Evolutionary conservation across 768 basidiomycete genomes (phyloP), one percentile per base, ranked within the genome.

Genomic region (Leucosporidium scottii): DNA sequence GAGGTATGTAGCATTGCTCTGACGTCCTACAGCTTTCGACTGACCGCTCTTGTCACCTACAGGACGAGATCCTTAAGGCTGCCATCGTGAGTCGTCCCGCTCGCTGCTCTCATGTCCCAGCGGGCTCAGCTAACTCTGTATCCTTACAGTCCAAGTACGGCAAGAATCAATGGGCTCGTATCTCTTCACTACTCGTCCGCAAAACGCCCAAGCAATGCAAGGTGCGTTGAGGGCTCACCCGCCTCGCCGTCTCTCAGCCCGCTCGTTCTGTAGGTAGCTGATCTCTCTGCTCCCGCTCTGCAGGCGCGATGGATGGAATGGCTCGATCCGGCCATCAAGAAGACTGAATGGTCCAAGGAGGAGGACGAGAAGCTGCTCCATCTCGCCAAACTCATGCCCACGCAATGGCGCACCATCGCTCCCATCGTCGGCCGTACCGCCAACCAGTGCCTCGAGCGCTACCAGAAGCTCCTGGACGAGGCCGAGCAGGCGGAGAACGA

Each of bases 171-270:
- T 94, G 92, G 93, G 94, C 94, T 31, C 92, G 94, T 75, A 98
- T 99, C 77, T 96, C 93, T 17, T 98, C 94, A 39, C 83, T 99
- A 36, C 85, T 99, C 61, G 96, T 98, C 47, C 86, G 96, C 72
- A 99, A 99, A 80, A 99, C 96, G 2, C 93, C 96, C 17, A 99
- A 99, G 78, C 96, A 99, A 81, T 99, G 96, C 82, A 99, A 99
- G 79, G 81, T 70, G n/a, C 56, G 64, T 25, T 48, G 25, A 12
- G 13, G 27, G 27, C 36, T 25, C 51, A 12, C 23, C 21, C 31
- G 21, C 15, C 49, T 28, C 47, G 15, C 31, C 39, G n/a, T n/a
- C 10, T n/a, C 6, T 10, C 17, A 17, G 57, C 31, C n/a, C n/a
- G 57, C 30, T 20, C 57, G 21, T 20, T 23, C 57, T 25, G 20